Evolutionary conservation across 768 basidiomycete species (phyloP), one percentile per base, ranked within the genome.

Genomic region (Cystobasidium tubakii): DNA sequence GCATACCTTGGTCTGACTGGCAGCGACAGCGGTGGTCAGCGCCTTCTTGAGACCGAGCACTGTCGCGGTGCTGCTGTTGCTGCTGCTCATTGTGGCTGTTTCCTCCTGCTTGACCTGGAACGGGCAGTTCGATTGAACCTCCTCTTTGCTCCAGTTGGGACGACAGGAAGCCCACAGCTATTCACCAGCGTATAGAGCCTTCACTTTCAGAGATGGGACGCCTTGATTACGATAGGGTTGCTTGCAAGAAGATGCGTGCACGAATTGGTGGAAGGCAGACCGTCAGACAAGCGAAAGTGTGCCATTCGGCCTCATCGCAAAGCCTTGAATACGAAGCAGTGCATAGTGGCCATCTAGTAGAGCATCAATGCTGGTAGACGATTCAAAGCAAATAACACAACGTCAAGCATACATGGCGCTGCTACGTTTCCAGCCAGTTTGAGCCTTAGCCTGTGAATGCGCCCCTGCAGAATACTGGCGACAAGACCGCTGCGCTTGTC

Each of bases 31-130:
- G 0, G 29, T 13, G 13, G 31, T 62, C 55, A 75, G 70, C 57
- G 70, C 55, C 67, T 75, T 75, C 31, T 71, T 73, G 15, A 74
- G 72, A 33, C 50, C 36, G 21, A 55, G 36, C n/a, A 74, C 60
- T 46, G 60, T 62, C 10, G 57, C 31, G 27, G 46, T 50, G 39
- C 36, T 29, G 39, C 63, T 46, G 63, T 60, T 60, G 57, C 57
- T 60, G 29, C 25, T 60, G 29, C 57, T 60, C 29, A 34, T 34
- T 60, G 25, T 27, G 25, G 25, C 29, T 60, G 57, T 6, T 34
- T 34, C 6, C 57, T 12, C 13, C 13, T n/a, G 27, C 7, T 29
- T 54, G 53, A 3, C 29, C 29, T 60, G 15, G 6, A 12, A 27
- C 21, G 13, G 12, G 12, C 12, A 7, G 9, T 27, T 60, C 57